Evolutionary conservation across 768 basidiomycete genomes (phyloP).

Genomic region (Gyrodon lividus): DNA sequence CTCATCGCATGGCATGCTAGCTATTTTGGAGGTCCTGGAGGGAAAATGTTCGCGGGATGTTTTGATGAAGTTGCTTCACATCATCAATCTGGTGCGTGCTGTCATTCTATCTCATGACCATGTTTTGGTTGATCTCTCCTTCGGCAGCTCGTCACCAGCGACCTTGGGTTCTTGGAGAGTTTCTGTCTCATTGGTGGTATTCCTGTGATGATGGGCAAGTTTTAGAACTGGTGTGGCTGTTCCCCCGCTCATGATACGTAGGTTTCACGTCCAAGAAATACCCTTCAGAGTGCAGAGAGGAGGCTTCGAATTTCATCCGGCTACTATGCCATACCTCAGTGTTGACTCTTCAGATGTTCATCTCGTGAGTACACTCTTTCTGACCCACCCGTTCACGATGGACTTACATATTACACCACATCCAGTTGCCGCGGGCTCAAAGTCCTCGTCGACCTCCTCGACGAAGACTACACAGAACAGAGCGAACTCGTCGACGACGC

Average conservation of each 20-base stretch:
- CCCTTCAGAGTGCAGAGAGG: slow-evolving; percentile 88
- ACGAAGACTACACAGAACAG: slow-evolving; percentile 93
- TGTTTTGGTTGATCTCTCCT: background rate
- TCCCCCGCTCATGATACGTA: slow-evolving; percentile 26
- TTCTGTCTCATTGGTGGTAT: slow-evolving; percentile 96
- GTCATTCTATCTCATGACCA: background rate
- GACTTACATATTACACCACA: slow-evolving; percentile 1
- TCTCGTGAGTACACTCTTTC: slow-evolving; percentile 67
- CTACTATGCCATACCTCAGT: slow-evolving; percentile 91
- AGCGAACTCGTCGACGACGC: slow-evolving; percentile 90
- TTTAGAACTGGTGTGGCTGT: background rate
- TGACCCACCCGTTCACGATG: background rate
- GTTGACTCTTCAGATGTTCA: slow-evolving; percentile 97
- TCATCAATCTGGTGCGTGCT: slow-evolving; percentile 84
- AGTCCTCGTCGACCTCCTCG: slow-evolving; percentile 91
- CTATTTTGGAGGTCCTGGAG: slow-evolving; percentile 91
- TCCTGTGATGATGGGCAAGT: slow-evolving; percentile 88
- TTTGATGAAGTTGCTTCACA: slow-evolving; percentile 78
- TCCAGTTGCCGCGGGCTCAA: slow-evolving; percentile 89
- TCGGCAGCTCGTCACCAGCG: slow-evolving; percentile 59
- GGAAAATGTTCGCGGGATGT: slow-evolving; percentile 84
- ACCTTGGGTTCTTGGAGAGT: slow-evolving; percentile 87
- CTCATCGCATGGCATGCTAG: slow-evolving; percentile 91
- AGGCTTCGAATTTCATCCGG: slow-evolving; percentile 93
- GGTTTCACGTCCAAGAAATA: slow-evolving; percentile 95